These are phyloP conservation scores for Alnus rubra DNA, from an alignment of 306 rosid genomes.

Conservation along the genomic window DNA sequence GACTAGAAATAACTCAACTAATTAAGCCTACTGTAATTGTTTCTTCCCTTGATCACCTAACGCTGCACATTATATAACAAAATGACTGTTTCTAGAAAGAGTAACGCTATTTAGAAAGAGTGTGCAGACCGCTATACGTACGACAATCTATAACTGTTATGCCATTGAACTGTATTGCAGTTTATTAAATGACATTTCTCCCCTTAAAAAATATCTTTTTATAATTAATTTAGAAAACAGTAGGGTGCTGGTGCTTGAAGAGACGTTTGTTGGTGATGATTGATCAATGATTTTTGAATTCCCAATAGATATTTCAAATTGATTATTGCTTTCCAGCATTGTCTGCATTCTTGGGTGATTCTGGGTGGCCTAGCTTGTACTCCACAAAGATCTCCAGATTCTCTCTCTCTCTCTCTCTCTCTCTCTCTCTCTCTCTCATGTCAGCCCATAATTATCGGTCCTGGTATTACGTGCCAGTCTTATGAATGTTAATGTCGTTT, in stretches of 20 bases:
- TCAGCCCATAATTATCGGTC: background rate
- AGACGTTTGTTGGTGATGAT: background rate
- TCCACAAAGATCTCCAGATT: background rate
- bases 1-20: too few species aligned
- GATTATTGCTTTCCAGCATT: background rate
- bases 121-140: too few species aligned
- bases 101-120: too few species aligned
- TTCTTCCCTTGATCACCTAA: too few species aligned
- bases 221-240: background rate
- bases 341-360: background rate
- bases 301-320: background rate
- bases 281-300: background rate
- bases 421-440: too few species aligned
- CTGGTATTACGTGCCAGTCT: background rate
- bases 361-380: background rate
- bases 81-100: too few species aligned
- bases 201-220: too few species aligned
- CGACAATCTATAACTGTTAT: too few species aligned
- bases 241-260: background rate
- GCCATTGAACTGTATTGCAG: too few species aligned
- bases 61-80: too few species aligned
- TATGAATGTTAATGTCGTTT: background rate
- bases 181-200: too few species aligned
- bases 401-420: background rate
- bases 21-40: too few species aligned